Percentiles rank a stretch among this genome's conserved stretches.
Evolutionary conservation across 495 filamentous ascomycete genomes (phyloP).

Genomic region (Apiosordaria backusii): DNA sequence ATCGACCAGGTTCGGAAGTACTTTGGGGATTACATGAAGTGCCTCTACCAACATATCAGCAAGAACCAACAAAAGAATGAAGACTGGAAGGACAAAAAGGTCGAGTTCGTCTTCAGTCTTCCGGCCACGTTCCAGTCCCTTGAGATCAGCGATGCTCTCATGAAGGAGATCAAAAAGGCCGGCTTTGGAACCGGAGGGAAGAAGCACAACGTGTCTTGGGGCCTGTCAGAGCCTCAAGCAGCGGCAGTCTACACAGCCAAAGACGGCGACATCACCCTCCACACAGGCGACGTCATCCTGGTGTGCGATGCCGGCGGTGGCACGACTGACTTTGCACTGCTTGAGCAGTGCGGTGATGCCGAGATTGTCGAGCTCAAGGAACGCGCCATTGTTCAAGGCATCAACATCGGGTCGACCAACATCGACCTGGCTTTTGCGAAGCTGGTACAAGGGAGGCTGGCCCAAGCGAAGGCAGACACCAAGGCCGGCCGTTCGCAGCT

Average conservation of each 20-base stretch:
- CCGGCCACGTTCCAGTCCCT: constrained; percentile 3
- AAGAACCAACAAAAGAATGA: background rate
- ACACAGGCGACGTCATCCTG: background rate
- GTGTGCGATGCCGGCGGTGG: background rate
- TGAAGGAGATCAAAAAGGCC: constrained; percentile 1
- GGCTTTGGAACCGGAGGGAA: constrained; percentile 1
- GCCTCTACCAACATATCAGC: constrained; percentile 4
- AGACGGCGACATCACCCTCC: background rate
- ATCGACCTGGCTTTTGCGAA: background rate
- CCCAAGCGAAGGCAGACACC: background rate
- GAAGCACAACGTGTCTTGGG: background rate
- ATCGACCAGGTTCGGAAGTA: background rate
- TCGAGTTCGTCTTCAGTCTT: constrained; percentile 2
- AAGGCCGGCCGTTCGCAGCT: background rate
- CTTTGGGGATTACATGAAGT: background rate
- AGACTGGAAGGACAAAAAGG: background rate
- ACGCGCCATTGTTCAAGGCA: background rate
- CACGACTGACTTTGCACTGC: background rate
- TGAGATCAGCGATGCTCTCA: constrained; percentile 1
- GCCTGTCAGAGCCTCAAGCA: background rate
- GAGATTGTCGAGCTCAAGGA: background rate
- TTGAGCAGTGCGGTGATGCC: background rate
- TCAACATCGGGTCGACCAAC: constrained; percentile 2
- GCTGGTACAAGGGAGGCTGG: background rate
- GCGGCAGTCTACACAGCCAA: constrained; percentile 1